These are phyloP conservation scores for Closterium sp. DNA, from an alignment of 139 green algal genomes.

Conservation along the genomic window DNA sequence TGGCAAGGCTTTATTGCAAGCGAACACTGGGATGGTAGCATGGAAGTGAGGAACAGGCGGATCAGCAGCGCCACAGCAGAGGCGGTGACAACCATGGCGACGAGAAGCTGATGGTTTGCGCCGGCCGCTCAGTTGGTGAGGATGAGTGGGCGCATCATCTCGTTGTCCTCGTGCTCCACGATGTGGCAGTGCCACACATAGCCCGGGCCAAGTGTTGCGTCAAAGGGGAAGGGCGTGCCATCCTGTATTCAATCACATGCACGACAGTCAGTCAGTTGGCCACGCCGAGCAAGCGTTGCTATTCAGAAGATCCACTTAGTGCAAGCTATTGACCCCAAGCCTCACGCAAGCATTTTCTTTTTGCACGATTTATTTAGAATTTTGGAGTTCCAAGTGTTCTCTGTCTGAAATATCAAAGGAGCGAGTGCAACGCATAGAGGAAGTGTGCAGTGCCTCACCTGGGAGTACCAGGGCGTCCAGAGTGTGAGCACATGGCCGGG, in stretches of 20 bases:
- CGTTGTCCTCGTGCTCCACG: slow-evolving; percentile 44
- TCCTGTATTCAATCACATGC: not conserved
- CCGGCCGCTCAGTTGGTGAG: not conserved
- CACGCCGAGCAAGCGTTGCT: not conserved
- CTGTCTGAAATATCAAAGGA: slow-evolving; percentile 1
- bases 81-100: no score
- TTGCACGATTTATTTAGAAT: no score
- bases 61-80: no score
- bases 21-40: no score
- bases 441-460: no score
- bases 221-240: not conserved
- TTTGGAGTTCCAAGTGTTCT: no score
- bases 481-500: slow-evolving; percentile 1
- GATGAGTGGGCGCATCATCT: slow-evolving; percentile 38
- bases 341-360: no score
- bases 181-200: slow-evolving; percentile 51
- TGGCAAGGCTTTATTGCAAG: no score
- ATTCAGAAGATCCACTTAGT: no score
- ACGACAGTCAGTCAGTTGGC: not conserved
- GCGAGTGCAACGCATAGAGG: not conserved
- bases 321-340: no score
- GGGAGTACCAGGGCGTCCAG: not conserved
- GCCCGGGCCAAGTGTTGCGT: not conserved
- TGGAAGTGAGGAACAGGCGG: no score
- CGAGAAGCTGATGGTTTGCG: no score